Base-by-base conservation (phyloP, 75 land plant genomes). In the Sequoiadendron giganteum region DNA sequence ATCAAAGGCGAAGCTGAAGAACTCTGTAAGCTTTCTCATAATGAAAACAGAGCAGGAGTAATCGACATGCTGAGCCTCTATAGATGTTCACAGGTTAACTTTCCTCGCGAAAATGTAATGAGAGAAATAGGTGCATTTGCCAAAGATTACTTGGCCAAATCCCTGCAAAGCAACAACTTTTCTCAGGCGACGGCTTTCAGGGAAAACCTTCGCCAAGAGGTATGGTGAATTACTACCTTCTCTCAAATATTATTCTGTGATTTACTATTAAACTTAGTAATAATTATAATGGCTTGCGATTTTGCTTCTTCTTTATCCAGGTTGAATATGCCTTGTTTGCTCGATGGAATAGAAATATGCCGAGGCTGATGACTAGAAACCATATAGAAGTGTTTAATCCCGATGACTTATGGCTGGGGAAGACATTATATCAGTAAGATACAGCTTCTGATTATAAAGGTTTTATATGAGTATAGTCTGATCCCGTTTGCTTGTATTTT, bases 351-450 rank as follows among this genome's bases (percentile, higher is more conserved):
- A 95, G 94, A 6, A 94, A 90, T 83, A 89, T 97, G 38, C 95
- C 97, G 30, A 93, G 99, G 10, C 36, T 97, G 11, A 96, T 95
- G 87, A 87, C 90, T 38, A 91, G 99, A 75, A 83, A 88, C 65
- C 93, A 94, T 89, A 30, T 96, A 13, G 96, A 94, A 34, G 96
- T 95, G 32, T 97, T 96, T 55, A 88, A 84, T 18, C 91, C 95
- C 1, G 87, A 88, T 14, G 99, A 97, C 86, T 93, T 94, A 0
- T 97, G 99, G 99, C 95, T 96, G 49, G 97, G 97, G 34, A 97
- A 97, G 87, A 94, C 93, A 5, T 91, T 97, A 13, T 97, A 95
- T 90, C 93, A 94, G 97, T 94, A 65, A 87, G 86, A 16, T 7
- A 56, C 68, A 45, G 76, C 30, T 30, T 72, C 76, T 52, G 52